phyloP scores from a whole-genome alignment of 1,284 basidiomycete species.

The Coniferiporia sulphurascens region DNA sequence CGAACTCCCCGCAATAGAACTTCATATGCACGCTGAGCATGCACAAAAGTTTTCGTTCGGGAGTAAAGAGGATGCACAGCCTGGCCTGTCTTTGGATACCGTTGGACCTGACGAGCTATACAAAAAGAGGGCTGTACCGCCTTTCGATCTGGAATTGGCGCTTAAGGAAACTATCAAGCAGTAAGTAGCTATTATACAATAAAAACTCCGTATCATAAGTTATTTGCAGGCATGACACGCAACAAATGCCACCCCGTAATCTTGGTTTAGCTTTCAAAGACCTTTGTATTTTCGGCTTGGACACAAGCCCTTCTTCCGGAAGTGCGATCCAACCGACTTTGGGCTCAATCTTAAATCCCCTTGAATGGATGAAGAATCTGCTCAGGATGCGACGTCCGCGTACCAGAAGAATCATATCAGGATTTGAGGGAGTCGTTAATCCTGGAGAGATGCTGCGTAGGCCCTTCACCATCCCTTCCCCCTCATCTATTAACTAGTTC shows the following conservation, averaged over 20 bases:
- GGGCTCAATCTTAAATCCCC: constrained; percentile 37
- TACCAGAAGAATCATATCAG: constrained; percentile 40
- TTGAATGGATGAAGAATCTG: constrained; percentile 4
- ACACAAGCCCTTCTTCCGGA: constrained; percentile 20
- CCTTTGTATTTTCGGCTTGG: constrained; percentile 34
- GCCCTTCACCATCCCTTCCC: constrained; percentile 11
- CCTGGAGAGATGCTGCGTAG: constrained; percentile 60
- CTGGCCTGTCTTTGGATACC: background rate
- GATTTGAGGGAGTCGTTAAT: constrained; percentile 46
- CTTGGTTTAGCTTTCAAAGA: constrained; percentile 34
- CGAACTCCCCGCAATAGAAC: background rate
- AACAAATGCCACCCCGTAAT: constrained; percentile 29
- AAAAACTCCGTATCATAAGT: background rate
- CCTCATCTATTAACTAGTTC: background rate
- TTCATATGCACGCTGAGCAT: background rate
- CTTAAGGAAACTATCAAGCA: constrained; percentile 8
- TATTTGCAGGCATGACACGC: constrained; percentile 23
- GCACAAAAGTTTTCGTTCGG: background rate
- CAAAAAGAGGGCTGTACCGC: background rate
- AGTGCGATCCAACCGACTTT: constrained; percentile 38
- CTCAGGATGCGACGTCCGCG: constrained; percentile 32
- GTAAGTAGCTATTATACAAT: background rate
- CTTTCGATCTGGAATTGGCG: constrained; percentile 7
- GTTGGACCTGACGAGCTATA: background rate
- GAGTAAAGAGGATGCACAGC: background rate